These are phyloP conservation scores for Harringtonia aguacate DNA, from an alignment of 2,329 filamentous ascomycete species.

Conservation along the genomic window DNA sequence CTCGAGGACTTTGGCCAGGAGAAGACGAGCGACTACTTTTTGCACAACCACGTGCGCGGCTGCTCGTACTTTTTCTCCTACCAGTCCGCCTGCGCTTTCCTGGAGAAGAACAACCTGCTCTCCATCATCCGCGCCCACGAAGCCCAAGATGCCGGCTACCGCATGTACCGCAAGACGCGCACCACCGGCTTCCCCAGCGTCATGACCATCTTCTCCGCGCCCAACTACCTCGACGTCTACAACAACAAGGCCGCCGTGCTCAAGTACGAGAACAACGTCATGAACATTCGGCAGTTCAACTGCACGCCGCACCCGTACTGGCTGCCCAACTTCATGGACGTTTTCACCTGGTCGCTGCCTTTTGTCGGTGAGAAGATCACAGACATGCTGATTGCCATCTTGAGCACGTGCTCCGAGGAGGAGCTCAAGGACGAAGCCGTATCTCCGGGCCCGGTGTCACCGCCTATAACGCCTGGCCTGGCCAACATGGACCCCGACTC, in stretches of 20 bases:
- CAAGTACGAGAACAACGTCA: slow-evolving; percentile 99
- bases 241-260: slow-evolving; percentile 99
- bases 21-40: slow-evolving; percentile 94
- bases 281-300: slow-evolving; percentile 99
- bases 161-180: slow-evolving; percentile 98
- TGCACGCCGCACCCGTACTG: slow-evolving; percentile 99
- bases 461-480: slow-evolving; percentile 42
- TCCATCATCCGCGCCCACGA: slow-evolving; percentile 97
- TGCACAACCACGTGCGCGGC: slow-evolving; percentile 96
- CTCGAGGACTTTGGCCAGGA: slow-evolving; percentile 98
- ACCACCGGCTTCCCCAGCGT: slow-evolving; percentile 98
- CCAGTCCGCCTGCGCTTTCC: slow-evolving; percentile 88
- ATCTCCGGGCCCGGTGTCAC: slow-evolving; percentile 62
- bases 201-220: slow-evolving; percentile 99
- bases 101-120: slow-evolving; percentile 97
- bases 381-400: slow-evolving; percentile 96
- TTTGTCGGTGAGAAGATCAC: slow-evolving; percentile 99
- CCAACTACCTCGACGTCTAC: slow-evolving; percentile 97
- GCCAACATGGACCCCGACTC: slow-evolving; percentile 58
- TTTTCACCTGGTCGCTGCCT: slow-evolving; percentile 98
- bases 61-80: slow-evolving; percentile 99
- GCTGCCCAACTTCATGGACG: slow-evolving; percentile 99
- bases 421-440: slow-evolving; percentile 81
- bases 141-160: slow-evolving; percentile 94
- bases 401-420: slow-evolving; percentile 98